phyloP scores from a whole-genome alignment of 805 yeast genomes.

The Candida alai region DNA sequence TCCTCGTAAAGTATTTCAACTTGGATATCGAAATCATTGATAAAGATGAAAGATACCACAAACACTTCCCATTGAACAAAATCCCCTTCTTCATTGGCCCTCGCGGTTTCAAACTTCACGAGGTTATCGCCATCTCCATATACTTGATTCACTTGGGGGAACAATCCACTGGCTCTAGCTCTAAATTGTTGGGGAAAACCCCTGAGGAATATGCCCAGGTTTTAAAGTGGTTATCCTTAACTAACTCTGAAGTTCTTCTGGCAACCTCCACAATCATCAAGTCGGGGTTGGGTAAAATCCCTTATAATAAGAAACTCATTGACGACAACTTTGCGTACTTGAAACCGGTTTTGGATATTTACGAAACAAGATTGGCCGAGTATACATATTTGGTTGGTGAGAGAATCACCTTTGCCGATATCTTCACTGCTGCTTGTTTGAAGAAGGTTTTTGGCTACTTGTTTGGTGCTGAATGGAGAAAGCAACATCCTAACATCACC shows the following conservation, averaged over 20 bases:
- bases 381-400: constrained; percentile 73
- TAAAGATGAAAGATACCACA: constrained; percentile 39
- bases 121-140: constrained; percentile 59
- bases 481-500: constrained; percentile 54
- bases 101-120: constrained; percentile 68
- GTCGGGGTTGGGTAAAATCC: constrained; percentile 59
- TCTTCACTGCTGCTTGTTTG: constrained; percentile 47
- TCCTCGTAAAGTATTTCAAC: constrained; percentile 53
- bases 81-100: constrained; percentile 69
- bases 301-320: constrained; percentile 73
- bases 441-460: constrained; percentile 54
- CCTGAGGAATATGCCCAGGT: constrained; percentile 60
- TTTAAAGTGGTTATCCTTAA: constrained; percentile 74
- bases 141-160: constrained; percentile 45
- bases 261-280: constrained; percentile 47
- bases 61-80: constrained; percentile 60
- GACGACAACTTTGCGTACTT: constrained; percentile 42
- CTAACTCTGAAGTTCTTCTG: constrained; percentile 62
- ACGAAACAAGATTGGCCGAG: constrained; percentile 55
- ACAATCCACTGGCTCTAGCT: constrained; percentile 29
- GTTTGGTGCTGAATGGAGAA: constrained; percentile 65
- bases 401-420: constrained; percentile 52
- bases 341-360: constrained; percentile 36
- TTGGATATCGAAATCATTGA: constrained; percentile 54
- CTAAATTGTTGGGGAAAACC: constrained; percentile 61